phyloP scores from a whole-genome alignment of 768 basidiomycete genomes.

The Royoungia palumana region DNA sequence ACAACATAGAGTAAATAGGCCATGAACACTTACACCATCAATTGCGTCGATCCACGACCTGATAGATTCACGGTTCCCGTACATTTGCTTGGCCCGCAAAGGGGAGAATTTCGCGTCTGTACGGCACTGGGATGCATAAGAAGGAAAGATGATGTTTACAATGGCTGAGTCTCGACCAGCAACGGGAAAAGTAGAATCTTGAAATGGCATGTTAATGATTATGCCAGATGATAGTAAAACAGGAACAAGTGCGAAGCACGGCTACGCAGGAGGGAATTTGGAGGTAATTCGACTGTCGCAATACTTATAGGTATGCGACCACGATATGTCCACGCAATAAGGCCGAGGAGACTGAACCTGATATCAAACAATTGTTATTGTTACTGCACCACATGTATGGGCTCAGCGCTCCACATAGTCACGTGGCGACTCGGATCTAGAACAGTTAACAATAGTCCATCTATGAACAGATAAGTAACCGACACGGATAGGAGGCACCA shows the following conservation, averaged over 20 bases:
- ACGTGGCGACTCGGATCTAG: constrained; percentile 16
- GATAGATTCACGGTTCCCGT: constrained; percentile 22
- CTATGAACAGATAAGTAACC: neutral
- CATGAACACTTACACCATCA: constrained; percentile 16
- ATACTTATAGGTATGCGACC: constrained; percentile 19
- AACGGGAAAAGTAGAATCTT: constrained; percentile 18
- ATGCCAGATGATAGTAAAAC: constrained; percentile 6
- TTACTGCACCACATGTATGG: constrained; percentile 6
- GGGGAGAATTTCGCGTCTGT: constrained; percentile 8
- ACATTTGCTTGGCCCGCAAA: constrained; percentile 17
- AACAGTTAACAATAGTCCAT: constrained; percentile 26
- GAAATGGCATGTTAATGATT: constrained; percentile 20
- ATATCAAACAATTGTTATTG: constrained; percentile 30
- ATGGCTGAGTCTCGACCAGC: constrained; percentile 28
- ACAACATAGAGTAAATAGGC: neutral
- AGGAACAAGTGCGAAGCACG: constrained; percentile 25
- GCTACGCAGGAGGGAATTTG: constrained; percentile 20
- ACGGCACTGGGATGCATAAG: neutral
- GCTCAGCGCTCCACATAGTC: neutral
- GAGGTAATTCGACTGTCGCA: neutral
- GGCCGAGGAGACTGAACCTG: constrained; percentile 9
- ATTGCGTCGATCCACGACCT: constrained; percentile 28
- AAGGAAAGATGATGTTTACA: constrained; percentile 13
- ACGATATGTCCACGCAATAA: constrained; percentile 2
- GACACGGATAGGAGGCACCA: neutral